Base-by-base conservation (phyloP, 768 basidiomycete genomes). In the Lactarius akahatsu region DNA sequence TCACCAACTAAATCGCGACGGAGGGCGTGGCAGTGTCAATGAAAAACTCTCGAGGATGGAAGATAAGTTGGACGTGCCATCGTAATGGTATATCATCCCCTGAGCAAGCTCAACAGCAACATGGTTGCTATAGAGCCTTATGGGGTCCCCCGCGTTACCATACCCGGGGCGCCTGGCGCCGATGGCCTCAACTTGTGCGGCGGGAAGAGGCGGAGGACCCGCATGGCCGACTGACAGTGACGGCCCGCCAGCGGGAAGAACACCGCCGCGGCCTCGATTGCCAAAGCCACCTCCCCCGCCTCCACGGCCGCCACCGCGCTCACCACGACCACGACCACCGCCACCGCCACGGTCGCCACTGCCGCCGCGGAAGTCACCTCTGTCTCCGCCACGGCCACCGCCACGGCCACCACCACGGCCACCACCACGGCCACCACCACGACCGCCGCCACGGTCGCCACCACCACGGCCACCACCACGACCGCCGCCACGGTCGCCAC, bases 61-160 rank as follows among this genome's bases (percentile, higher is more conserved):
- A 36, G 57, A 57, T 6, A 34, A 9, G 28, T 20, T 20, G 61
- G 2, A 76, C 87, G 65, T 72, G 87, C 92, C 86, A 74, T 94
- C 90, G 70, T 93, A 92, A 70, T 93, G 92, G 67, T 88, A 80
- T 38, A 91, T 89, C 40, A 83, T 81, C 10, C 74, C 75, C 30
- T 86, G 82, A 0, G 89, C 88, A 16, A 89, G 84, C 0, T 81
- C 79, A 8, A 85, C 85, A 54, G 73, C 74, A 69, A 90, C 92
- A 57, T 87, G 87, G 74, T 92, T 93, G 30, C 82, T 79, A 0
- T 55, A 62, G 6, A 85, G 77, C 23, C 63, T 68, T 34, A 81
- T 77, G 0, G 74, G 68, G 23, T 73, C 77, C 2, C 90, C 91
- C 11, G 80, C 78, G 0, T 78, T 80, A 26, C 89, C 91, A 71